phyloP scores from a whole-genome alignment of 2,329 filamentous ascomycete genomes.

The Fusarium subtropicale region DNA sequence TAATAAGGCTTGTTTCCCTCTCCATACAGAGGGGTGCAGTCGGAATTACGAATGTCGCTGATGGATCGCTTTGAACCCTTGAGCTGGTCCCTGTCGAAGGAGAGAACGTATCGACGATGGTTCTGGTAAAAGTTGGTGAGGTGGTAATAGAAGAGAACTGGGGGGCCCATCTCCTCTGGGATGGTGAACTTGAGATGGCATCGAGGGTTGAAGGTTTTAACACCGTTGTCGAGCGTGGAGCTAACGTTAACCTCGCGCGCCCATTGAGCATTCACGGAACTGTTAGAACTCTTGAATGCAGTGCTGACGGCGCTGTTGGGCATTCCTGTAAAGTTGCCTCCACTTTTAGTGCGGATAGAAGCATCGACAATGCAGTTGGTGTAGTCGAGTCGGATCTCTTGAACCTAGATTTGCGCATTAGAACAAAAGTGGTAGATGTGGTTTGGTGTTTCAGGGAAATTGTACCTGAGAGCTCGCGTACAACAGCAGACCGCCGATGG shows the following conservation, averaged over 20 bases:
- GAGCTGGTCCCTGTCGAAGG: constrained; percentile 85
- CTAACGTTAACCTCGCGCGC: constrained; percentile 54
- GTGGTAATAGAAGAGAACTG: constrained; percentile 93
- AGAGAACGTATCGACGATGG: constrained; percentile 94
- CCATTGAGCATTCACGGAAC: constrained; percentile 57
- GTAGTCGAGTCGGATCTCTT: constrained; percentile 93
- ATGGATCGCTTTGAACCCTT: constrained; percentile 73
- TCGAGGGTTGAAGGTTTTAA: constrained; percentile 56
- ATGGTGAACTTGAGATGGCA: constrained; percentile 85
- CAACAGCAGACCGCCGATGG: constrained; percentile 86
- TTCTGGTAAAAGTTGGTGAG: constrained; percentile 99
- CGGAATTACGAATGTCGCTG: constrained; percentile 71
- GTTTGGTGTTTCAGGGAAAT: neutral
- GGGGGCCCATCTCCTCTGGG: constrained; percentile 80
- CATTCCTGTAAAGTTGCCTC: constrained; percentile 61
- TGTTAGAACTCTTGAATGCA: constrained; percentile 75
- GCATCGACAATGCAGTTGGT: constrained; percentile 76
- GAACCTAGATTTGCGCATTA: constrained; percentile 68
- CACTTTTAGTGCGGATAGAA: constrained; percentile 51
- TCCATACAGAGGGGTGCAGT: constrained; percentile 79
- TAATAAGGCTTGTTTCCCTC: constrained; percentile 80
- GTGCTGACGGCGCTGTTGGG: constrained; percentile 68
- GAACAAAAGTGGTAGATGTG: constrained; percentile 2
- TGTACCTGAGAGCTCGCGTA: constrained; percentile 84
- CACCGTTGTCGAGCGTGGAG: constrained; percentile 50